A percentile compares a stretch with the other conserved stretches of the same genome.
Conservation (phyloP, 2,329 filamentous ascomycete species). For the Dothideomycetidae sp. region DNA sequence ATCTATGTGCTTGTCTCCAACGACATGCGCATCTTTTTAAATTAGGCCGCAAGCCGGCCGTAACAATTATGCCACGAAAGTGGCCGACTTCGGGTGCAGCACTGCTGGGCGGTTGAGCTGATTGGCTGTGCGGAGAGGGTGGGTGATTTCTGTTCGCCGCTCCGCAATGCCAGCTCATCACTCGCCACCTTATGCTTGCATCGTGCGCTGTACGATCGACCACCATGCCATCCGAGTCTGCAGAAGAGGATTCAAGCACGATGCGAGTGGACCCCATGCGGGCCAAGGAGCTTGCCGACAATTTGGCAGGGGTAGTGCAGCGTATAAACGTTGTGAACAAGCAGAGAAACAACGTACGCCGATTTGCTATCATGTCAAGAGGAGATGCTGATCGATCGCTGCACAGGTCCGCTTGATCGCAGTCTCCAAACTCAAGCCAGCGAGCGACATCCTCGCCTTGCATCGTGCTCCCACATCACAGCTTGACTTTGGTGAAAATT, state of each 20-base stretch:
- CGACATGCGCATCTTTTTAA: no score
- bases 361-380: no score
- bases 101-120: no score
- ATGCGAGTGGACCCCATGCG: slow-evolving; percentile 29
- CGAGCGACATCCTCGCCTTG: slow-evolving; percentile 75
- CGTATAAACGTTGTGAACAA: slow-evolving; percentile 28
- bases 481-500: slow-evolving; percentile 90
- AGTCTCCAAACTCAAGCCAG: slow-evolving; percentile 92
- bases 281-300: slow-evolving; percentile 32
- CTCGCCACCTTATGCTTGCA: no score
- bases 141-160: no score
- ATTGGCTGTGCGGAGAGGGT: no score
- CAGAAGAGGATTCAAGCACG: slow-evolving; percentile 1
- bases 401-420: slow-evolving; percentile 69
- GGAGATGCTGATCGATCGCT: background rate
- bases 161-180: no score
- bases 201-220: background rate
- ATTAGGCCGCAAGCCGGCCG: no score
- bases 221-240: background rate
- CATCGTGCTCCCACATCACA: slow-evolving; percentile 45
- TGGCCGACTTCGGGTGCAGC: no score
- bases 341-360: slow-evolving; percentile 19
- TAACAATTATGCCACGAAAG: no score
- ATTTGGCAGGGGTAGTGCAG: slow-evolving; percentile 27
- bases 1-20: no score